These are phyloP conservation scores for Blepharisma stoltei DNA, from an alignment of 73 alveolate genomes.

Conservation along the genomic window DNA sequence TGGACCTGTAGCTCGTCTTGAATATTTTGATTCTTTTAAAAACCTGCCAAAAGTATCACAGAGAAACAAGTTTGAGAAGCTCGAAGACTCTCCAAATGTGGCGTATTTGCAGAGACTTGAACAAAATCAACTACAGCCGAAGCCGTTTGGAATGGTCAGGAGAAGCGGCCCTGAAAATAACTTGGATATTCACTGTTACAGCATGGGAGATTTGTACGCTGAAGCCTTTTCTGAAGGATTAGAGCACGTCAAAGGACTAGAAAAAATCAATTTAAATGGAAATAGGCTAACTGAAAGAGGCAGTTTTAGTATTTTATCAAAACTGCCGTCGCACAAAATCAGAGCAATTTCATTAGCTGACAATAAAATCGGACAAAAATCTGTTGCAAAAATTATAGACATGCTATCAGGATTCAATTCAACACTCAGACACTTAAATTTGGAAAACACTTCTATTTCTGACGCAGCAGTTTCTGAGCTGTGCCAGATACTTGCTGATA, in stretches of 20 bases:
- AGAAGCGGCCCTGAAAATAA: slow-evolving; percentile 16
- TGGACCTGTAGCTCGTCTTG: slow-evolving; percentile 4
- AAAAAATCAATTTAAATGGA: slow-evolving; percentile 6
- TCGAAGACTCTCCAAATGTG: slow-evolving; percentile 15
- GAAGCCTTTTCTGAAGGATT: slow-evolving; percentile 31
- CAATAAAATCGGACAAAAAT: slow-evolving; percentile 5
- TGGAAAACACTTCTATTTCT: slow-evolving; percentile 3
- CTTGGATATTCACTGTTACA: not conserved
- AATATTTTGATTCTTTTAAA: not conserved
- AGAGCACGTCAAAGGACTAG: not conserved
- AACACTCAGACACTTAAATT: not conserved
- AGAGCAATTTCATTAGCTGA: not conserved
- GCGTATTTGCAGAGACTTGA: slow-evolving; percentile 16
- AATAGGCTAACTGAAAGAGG: slow-evolving; percentile 16
- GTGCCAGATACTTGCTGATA: not conserved
- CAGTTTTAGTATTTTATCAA: not conserved
- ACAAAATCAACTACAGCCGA: slow-evolving; percentile 9
- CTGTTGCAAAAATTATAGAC: not conserved
- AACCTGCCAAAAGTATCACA: not conserved
- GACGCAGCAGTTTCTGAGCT: not conserved
- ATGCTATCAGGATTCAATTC: not conserved
- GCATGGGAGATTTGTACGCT: slow-evolving; percentile 31
- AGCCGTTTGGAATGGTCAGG: slow-evolving; percentile 28
- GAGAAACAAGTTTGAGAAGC: slow-evolving; percentile 2
- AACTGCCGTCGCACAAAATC: slow-evolving; percentile 11